Percentiles rank a stretch among this genome's conserved stretches.
These are phyloP conservation scores for Hanseniaspora clermontiae DNA, from an alignment of 805 yeast genomes.

Conservation along the genomic window DNA sequence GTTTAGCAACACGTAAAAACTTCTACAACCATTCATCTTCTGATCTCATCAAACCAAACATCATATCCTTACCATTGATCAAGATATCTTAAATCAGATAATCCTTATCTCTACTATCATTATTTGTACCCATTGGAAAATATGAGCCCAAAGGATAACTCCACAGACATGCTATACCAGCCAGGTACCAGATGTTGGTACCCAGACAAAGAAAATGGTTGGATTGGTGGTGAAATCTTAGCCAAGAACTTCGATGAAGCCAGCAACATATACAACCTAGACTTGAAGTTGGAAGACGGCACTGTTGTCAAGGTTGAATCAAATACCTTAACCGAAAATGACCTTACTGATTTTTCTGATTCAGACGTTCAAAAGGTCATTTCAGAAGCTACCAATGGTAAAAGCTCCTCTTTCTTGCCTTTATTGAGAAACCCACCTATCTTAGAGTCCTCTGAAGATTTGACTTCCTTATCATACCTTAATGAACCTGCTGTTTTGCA, in stretches of 20 bases:
- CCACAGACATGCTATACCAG: conserved; percentile 26
- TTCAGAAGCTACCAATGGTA: conserved; percentile 12
- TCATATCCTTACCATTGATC: too few species aligned
- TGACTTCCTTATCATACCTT: conserved; percentile 79
- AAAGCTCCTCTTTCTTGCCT: conserved; percentile 42
- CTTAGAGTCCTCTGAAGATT: conserved; percentile 85
- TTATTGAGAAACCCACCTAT: conserved; percentile 83
- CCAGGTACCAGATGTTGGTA: conserved; percentile 65
- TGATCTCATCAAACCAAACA: too few species aligned
- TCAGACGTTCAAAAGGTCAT: conserved; percentile 12
- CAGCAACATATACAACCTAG: conserved; percentile 34
- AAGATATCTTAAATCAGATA: too few species aligned
- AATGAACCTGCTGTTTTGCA: conserved; percentile 95
- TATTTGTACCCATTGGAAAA: too few species aligned
- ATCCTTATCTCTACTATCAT: too few species aligned
- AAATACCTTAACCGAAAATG: conserved; percentile 22
- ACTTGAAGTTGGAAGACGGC: conserved; percentile 42
- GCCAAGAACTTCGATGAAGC: conserved; percentile 31
- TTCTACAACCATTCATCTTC: too few species aligned
- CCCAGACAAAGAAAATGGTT: conserved; percentile 55
- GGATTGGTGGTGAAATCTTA: conserved; percentile 58
- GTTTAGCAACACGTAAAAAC: too few species aligned
- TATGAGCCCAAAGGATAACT: conserved; percentile 26
- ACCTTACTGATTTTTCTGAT: conserved; percentile 12
- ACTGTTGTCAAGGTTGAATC: conserved; percentile 38